Evolutionary conservation across 2,329 filamentous ascomycete species (phyloP), one percentile per base, ranked within the genome.

Genomic region (Bimuria novae-zelandiae): DNA sequence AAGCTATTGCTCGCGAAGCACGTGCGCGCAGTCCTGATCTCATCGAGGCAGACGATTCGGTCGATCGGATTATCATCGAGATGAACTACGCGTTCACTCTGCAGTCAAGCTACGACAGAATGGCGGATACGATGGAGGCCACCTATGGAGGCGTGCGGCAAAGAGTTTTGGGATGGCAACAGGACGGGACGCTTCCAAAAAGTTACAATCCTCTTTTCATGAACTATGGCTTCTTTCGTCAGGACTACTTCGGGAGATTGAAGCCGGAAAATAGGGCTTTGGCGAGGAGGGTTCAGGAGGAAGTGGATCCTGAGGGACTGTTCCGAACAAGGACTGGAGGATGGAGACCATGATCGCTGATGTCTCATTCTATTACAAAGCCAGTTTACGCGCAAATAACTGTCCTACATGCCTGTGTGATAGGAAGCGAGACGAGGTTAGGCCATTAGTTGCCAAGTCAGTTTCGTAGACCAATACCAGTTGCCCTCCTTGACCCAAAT

Each of bases 131-230:
- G 1, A 72, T 70, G 36, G 68, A 75, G 47, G 60, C 67, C 10
- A 67, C 76, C 8, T 78, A 78, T 48, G 60, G 63, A 1, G 75
- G 74, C 4, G 60, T 78, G 23, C 62, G 66, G 4, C 68, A 74
- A 7, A 59, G 71, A 4, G 67, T 77, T 1, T 43, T 73, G 19
- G 66, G 64, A 12, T 75, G 71, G 56, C 71, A 76, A 49, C 56
- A 68, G 3, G 54, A 75, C 11, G 75, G 72, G 1, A 67, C 65
- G 2, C 56, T 78, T n/a, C 73, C 76, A 0, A 66, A 78, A 27
- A 72, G 71, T 4, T 77, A 79, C 50, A 55, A 74, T 3, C 78
- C 78, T 1, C 41, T 80, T 1, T 80, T 80, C 59, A 77, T 79
- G 76, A 80, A 79, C 40, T 78, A 80, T 47, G 73, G 74, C 0